Conservation (phyloP, 805 yeast genomes). For the Yarrowia sp. region DNA sequence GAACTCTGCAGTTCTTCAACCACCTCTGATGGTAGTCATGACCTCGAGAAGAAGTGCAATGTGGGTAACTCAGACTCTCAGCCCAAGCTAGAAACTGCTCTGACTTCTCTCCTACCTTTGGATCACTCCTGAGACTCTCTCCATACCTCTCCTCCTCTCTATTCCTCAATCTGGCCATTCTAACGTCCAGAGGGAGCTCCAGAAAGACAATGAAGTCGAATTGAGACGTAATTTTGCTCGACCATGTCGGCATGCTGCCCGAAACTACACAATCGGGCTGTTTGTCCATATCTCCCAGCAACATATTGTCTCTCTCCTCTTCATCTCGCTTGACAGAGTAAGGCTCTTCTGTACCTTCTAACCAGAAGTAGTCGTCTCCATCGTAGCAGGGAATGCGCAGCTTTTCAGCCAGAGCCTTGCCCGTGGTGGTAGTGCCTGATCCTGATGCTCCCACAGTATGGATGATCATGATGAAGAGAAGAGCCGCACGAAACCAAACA, state of each 20-base stretch:
- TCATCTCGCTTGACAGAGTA: constrained; percentile 6
- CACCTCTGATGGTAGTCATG: constrained; percentile 22
- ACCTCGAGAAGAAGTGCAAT: constrained; percentile 5
- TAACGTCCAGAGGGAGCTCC: not conserved
- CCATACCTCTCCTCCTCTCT: constrained; percentile 25
- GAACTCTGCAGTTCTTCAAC: not conserved
- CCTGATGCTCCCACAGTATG: constrained; percentile 29
- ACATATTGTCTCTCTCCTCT: constrained; percentile 24
- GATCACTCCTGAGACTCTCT: not conserved
- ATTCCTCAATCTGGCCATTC: constrained; percentile 5
- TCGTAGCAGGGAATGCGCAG: constrained; percentile 18
- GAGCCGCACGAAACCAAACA: not conserved
- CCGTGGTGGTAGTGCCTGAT: constrained; percentile 25
- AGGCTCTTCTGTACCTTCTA: not conserved
- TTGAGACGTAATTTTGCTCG: constrained; percentile 4
- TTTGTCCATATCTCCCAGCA: constrained; percentile 18
- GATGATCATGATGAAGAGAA: constrained; percentile 32
- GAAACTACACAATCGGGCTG: constrained; percentile 22
- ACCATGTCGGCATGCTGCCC: constrained; percentile 31
- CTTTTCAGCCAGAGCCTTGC: constrained; percentile 12
- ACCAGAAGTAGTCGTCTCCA: constrained; percentile 33
- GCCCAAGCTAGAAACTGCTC: constrained; percentile 17
- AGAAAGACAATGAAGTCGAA: constrained; percentile 24
- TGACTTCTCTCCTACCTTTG: not conserved
- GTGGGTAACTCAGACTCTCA: constrained; percentile 16